Evolutionary conservation across 2,329 filamentous ascomycete species (phyloP), one percentile per base, ranked within the genome.

Genomic region (Aspergillus sp.): DNA sequence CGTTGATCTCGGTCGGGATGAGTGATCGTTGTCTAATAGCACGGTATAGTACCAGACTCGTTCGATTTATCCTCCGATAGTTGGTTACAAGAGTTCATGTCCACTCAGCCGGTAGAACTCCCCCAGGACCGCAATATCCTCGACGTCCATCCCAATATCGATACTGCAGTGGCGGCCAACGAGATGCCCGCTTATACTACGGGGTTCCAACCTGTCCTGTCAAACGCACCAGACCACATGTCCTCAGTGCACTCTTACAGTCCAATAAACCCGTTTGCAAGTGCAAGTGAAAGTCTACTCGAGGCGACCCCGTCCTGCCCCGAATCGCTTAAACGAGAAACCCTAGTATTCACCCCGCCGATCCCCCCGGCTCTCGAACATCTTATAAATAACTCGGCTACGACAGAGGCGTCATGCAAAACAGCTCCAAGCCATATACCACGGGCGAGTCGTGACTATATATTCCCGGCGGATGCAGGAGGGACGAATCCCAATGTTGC

Each of bases 41-140:
- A 19, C 35, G 19, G 10, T 32, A 20, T 17, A 62, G 59, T 54
- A 11, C 44, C 56, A 20, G 60, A 63, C 14, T 50, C 47, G 4
- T 35, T 64, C 16, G 64, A 66, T 42, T 49, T 66, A n/a, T 47
- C 57, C 5, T 50, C 62, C 1, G 62, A 65, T 17, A 60, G 50
- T 36, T 68, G 66, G 66, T 46, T 67, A n/a, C 63, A 67, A 32
- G 63, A 66, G 20, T 58, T 66, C 16, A 58, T 65, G 44, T 56
- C 62, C 5, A 52, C 49, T 7, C 56, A 58, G 11, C 50, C 54
- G 6, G 41, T 57, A 1, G 59, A 61, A 26, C 14, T 49, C 4
- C 22, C 20, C 4, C 52, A 57, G 6, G 54, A 60, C 16, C 19
- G 47, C 16, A 49, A 47, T 13, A 49, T 60, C 13, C 17, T 61